These are phyloP conservation scores for Kwoniella newhampshirensis DNA, from an alignment of 768 basidiomycete species.

Conservation along the genomic window DNA sequence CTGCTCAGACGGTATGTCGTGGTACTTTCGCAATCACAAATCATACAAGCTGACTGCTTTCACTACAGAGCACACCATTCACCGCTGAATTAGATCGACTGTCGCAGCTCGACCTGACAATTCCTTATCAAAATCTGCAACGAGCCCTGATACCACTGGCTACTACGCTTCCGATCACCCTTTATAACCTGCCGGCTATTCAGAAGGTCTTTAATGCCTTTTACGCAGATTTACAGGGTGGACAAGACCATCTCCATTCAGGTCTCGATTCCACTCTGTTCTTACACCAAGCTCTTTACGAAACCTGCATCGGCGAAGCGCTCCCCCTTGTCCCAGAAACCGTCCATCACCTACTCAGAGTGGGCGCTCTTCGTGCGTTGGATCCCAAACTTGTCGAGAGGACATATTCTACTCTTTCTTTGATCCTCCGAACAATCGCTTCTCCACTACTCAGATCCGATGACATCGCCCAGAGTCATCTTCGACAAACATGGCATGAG, in stretches of 20 bases:
- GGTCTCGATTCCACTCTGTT: slow-evolving; percentile 49
- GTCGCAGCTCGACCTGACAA: slow-evolving; percentile 49
- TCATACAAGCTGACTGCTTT: no score
- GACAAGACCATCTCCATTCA: slow-evolving; percentile 37
- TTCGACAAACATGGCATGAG: slow-evolving; percentile 34
- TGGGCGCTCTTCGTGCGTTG: slow-evolving; percentile 40
- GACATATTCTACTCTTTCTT: slow-evolving; percentile 49
- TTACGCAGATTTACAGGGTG: slow-evolving; percentile 33
- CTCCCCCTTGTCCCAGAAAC: slow-evolving; percentile 29
- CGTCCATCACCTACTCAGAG: slow-evolving; percentile 29
- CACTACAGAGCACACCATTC: slow-evolving; percentile 45
- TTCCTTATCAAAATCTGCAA: slow-evolving; percentile 47
- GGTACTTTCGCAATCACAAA: no score
- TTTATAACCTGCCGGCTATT: slow-evolving; percentile 46
- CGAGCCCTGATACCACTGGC: slow-evolving; percentile 42
- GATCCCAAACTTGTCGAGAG: slow-evolving; percentile 49
- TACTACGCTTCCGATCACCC: slow-evolving; percentile 48
- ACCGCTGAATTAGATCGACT: slow-evolving; percentile 49
- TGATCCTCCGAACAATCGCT: slow-evolving; percentile 44
- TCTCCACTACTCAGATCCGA: slow-evolving; percentile 36
- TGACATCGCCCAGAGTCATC: slow-evolving; percentile 1
- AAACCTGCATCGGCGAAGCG: slow-evolving; percentile 47
- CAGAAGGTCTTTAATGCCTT: slow-evolving; percentile 36
- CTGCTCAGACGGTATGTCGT: slow-evolving; percentile 38
- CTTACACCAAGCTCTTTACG: slow-evolving; percentile 47